Evolutionary conservation across 371 early-diverging fungal genomes (phyloP), one percentile per base, ranked within the genome.

Genomic region (Chytridiales sp.): DNA sequence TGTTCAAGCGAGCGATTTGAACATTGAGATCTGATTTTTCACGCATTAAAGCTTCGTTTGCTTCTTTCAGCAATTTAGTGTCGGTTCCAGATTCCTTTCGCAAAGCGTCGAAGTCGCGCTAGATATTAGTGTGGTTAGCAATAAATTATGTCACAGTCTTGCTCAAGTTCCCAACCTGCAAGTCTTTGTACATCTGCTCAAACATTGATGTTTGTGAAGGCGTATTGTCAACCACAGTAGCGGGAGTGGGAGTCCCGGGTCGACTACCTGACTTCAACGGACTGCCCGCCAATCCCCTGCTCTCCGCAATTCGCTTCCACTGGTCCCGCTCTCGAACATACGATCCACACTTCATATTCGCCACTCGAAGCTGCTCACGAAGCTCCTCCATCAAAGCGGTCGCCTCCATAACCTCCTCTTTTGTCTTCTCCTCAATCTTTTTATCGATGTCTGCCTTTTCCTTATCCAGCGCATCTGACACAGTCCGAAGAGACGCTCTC

Each of bases 101-200:
- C 68, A 79, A 85, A 3, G 69, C 66, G 32, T 85, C 83, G 59
- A 79, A 85, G 21, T 82, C 77, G 51, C 66, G 64, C 67, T 82
- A 78, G 26, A 75, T 64, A 36, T 19, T 13, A 48, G 29, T 13
- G n/a, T 42, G 4, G 17, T 26, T n/a, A n/a, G 24, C 24, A 44
- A 55, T 17, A 56, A 22, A n/a, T 35, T 8, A 9, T 19, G 17
- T 22, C 19, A 27, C 9, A 53, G 29, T n/a, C 19, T 1, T 13
- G 17, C 55, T 36, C 6, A 11, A 31, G 24, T 13, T 21, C 53
- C 49, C 29, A 15, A 51, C 54, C 52, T 53, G 61, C 17, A 68
- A 46, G 17, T 68, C 60, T 1, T 31, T 43, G 59, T 63, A 70
- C 21, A 69, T 29, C 17, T 40, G 22, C 40, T 70, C 62, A 46